Conservation (phyloP, 78 protist species). For the Salpingoeca rosetta region DNA sequence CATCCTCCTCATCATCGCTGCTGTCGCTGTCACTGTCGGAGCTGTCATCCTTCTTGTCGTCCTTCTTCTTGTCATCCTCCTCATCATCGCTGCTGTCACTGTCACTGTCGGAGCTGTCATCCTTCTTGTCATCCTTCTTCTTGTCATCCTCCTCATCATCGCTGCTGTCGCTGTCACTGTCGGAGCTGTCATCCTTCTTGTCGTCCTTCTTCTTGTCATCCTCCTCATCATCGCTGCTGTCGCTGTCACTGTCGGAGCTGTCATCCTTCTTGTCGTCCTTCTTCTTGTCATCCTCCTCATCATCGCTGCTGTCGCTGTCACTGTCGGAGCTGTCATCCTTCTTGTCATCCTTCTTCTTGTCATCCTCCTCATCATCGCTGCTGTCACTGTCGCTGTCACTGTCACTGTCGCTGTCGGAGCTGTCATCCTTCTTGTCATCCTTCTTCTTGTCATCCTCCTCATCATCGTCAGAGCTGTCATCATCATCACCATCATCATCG, state of each 20-base stretch:
- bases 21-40: not conserved
- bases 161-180: not conserved
- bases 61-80: not conserved
- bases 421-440: not conserved
- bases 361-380: not conserved
- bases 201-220: not conserved
- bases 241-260: not conserved
- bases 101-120: not conserved
- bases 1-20: not conserved
- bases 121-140: slow-evolving; percentile 4
- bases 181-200: not conserved
- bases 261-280: no score
- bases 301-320: not conserved
- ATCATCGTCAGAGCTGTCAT: not conserved
- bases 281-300: no score
- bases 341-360: not conserved
- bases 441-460: not conserved
- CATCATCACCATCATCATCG: not conserved
- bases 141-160: not conserved
- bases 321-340: not conserved
- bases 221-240: not conserved
- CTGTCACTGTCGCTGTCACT: not conserved
- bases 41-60: not conserved
- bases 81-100: not conserved
- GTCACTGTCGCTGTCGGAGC: not conserved